Base-by-base conservation (phyloP, 176 grass and related monocot genomes). In the Poa pratensis region DNA sequence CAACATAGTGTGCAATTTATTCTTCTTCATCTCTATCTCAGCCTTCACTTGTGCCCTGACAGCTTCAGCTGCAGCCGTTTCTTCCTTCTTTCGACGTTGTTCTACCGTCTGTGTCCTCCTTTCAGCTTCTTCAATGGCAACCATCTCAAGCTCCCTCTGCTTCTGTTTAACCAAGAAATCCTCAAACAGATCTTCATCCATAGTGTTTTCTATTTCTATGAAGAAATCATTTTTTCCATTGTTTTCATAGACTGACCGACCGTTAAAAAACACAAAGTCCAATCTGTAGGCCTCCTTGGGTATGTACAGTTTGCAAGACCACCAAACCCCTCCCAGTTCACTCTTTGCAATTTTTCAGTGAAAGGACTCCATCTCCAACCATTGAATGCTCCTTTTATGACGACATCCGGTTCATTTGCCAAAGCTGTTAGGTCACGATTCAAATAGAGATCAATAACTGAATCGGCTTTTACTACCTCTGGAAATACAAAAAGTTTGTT, bases 231-330 rank as follows among this genome's bases (percentile, higher is more conserved):
- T 83, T 0, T 59, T 95, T 32, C 73, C 74, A 35, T 98, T 95
- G 73, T 98, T 98, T 81, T 98, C 95, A 74, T 98, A 98, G 37
- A 92, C 59, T 20, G 77, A 73, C 10, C 23, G 87, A 3, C 95
- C 89, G 4, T 95, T 91, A 52, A 95, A 95, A 69, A 98, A 98
- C 32, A 98, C 95, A 83, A 95, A 98, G 63, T 98, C 91, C 23
- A 98, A 83, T 94, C 73, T 87, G 61, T 89, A 98, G 68, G 95
- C 93, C 69, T 95, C 78, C 63, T 93, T 93, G 59, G 91, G 93
- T 65, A 98, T 94, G 58, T 84, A 79, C 37, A 98, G 84, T 92
- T 92, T 92, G 77, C 93, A 98, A 69, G 54, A 90, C 93, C 93
- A 98, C 95, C 93, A 98, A 80, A 72, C 91, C 61, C 91, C 91